Base-by-base conservation (phyloP, 768 basidiomycete species). In the Auriscalpium orientale region DNA sequence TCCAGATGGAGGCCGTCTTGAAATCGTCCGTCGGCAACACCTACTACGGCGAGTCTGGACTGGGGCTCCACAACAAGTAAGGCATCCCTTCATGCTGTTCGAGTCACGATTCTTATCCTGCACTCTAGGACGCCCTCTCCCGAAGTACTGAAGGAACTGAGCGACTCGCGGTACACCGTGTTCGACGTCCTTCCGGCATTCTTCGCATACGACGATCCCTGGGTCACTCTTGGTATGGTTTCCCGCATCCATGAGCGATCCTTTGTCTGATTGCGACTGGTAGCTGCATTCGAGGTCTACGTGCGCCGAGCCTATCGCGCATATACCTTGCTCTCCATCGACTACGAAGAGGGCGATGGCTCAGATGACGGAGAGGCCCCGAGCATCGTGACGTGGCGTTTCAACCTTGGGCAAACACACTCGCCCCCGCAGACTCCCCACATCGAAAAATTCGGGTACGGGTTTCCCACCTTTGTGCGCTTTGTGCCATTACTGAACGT, bases 151-250 rank as follows among this genome's bases (percentile, higher is more conserved):
- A 84, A 84, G 66, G 97, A 99, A 72, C 81, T 99, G 28, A 91
- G 89, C 59, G 97, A 99, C 72, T 98, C 95, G 7, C 82, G 91
- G 45, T 98, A 95, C 72, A 94, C 92, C 13, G 95, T 98, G 15
- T 99, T 87, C 71, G 97, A 99, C 67, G 97, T 99, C 8, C 81
- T 99, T 48, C 93, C 95, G 4, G 80, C 91, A 7, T 99, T 99
- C 79, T 98, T 98, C 82, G 83, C 81, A 57, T 89, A 95, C 66
- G 68, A 77, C 16, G 94, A 98, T 63, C 78, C 85, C 38, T 85
- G 87, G 79, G 84, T 98, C 60, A 80, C 84, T 11, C 79, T 98
- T 44, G 89, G 91, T 89, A 57, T 53, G 84, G 70, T 43, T 33
- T 13, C 7, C 18, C 12, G 21, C 28, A 35, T 10, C 20, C 8